Conservation (phyloP, 139 green algal species). For the Chlorella ohadii region DNA sequence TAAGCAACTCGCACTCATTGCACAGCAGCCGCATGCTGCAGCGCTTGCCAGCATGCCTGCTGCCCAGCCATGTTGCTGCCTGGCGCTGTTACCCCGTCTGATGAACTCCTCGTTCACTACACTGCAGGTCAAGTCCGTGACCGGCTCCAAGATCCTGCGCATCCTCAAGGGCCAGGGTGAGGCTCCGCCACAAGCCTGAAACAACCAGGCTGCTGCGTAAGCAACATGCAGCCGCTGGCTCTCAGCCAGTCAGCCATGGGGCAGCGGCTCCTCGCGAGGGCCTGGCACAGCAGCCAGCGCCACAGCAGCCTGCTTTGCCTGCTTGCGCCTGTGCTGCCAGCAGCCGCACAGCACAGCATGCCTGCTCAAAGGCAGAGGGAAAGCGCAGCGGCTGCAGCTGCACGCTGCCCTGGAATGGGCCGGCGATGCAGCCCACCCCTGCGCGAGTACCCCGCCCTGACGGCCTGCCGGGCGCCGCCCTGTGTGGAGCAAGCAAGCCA, state of each 20-base stretch:
- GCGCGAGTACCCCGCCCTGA: background rate
- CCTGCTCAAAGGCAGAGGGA: background rate
- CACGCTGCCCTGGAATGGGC: background rate
- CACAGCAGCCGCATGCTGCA: background rate
- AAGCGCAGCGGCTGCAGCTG: background rate
- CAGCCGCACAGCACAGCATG: background rate
- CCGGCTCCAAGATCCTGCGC: conserved; percentile 95
- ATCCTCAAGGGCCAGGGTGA: conserved; percentile 92
- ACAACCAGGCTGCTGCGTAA: background rate
- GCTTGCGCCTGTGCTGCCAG: background rate
- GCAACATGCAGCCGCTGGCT: background rate
- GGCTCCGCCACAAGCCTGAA: background rate
- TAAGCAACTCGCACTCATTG: no score
- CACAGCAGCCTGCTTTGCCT: background rate
- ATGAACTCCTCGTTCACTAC: no score
- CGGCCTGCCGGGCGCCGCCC: background rate
- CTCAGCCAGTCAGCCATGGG: background rate
- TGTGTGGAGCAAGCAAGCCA: no score
- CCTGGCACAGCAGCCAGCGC: background rate
- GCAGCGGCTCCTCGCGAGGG: background rate
- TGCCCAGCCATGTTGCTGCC: no score
- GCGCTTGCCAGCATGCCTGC: background rate
- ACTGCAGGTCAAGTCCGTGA: conserved; percentile 83
- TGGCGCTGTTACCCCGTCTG: no score
- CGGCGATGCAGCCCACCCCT: no score